Percentiles rank a stretch among this genome's conserved stretches.
These are phyloP conservation scores for Dryadomyces quercus-mongolicae DNA, from an alignment of 2,329 filamentous ascomycete genomes.

Conservation along the genomic window DNA sequence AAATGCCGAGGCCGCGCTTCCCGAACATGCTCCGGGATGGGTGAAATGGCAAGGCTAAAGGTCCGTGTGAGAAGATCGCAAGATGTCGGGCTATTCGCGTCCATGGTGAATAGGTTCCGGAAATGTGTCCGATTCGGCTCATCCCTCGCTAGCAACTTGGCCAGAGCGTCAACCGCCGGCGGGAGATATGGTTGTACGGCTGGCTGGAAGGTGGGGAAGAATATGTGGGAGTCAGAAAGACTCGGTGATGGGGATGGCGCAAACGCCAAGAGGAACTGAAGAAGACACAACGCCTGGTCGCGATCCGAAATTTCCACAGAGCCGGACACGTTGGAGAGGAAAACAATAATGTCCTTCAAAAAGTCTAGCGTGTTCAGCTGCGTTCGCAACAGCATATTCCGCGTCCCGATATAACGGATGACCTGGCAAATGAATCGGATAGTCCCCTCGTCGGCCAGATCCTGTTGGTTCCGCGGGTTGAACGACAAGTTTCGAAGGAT, in stretches of 20 bases:
- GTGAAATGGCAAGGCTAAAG: constrained; percentile 76
- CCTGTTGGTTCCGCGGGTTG: constrained; percentile 56
- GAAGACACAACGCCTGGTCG: constrained; percentile 74
- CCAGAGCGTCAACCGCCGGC: constrained; percentile 77
- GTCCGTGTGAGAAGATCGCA: constrained; percentile 76
- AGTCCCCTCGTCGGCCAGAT: constrained; percentile 64
- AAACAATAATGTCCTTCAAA: constrained; percentile 87
- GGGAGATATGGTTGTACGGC: constrained; percentile 77
- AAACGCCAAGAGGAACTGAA: constrained; percentile 86
- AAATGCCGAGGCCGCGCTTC: constrained; percentile 43
- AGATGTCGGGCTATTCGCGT: constrained; percentile 49
- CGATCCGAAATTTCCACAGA: constrained; percentile 70
- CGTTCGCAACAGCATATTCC: constrained; percentile 72
- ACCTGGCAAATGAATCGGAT: constrained; percentile 75
- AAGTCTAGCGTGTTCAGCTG: constrained; percentile 84
- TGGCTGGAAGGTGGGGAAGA: constrained; percentile 74
- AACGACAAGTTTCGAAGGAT: constrained; percentile 91
- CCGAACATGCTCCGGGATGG: constrained; percentile 56
- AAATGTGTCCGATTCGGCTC: constrained; percentile 85
- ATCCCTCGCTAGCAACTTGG: constrained; percentile 83
- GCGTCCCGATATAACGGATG: constrained; percentile 78
- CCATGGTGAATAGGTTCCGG: constrained; percentile 66
- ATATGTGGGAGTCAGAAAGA: constrained; percentile 42
- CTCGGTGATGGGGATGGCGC: constrained; percentile 65
- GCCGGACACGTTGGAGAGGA: constrained; percentile 79